Percentiles rank a stretch among this genome's conserved stretches.
Evolutionary conservation across 768 basidiomycete species (phyloP).

Genomic region (Trametes elegans): DNA sequence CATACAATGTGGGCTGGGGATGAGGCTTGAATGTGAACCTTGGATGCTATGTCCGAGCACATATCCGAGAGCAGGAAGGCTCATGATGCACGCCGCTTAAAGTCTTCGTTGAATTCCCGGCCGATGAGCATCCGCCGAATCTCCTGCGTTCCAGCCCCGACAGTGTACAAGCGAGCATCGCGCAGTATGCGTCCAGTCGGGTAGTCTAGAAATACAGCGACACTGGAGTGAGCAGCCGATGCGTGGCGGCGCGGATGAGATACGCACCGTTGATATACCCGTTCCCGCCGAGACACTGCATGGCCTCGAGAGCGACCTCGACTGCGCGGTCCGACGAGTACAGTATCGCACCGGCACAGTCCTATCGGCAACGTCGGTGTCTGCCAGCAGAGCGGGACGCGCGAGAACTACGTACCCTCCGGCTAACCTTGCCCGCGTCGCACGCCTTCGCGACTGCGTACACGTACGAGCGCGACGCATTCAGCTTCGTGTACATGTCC

Average conservation of each 20-base stretch:
- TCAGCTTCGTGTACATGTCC: constrained; percentile 94
- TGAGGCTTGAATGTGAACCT: background rate
- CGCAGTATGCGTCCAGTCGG: constrained; percentile 84
- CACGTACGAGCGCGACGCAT: constrained; percentile 85
- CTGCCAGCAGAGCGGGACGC: background rate
- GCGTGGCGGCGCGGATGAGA: too few relatives aligned
- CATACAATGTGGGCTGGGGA: background rate
- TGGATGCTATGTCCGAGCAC: background rate
- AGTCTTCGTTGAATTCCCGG: constrained; percentile 83
- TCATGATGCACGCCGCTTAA: constrained; percentile 30
- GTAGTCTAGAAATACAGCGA: constrained; percentile 58
- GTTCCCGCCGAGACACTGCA: constrained; percentile 94
- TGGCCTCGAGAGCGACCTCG: constrained; percentile 86
- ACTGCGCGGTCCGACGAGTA: constrained; percentile 92
- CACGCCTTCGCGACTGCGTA: constrained; percentile 92
- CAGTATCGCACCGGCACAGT: constrained; percentile 92
- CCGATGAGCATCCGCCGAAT: constrained; percentile 94
- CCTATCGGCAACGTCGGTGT: constrained; percentile 42
- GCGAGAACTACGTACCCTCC: constrained; percentile 51
- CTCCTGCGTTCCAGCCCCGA: constrained; percentile 97
- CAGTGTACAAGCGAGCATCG: constrained; percentile 86
- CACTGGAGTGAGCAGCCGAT: background rate
- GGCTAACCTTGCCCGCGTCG: constrained; percentile 74
- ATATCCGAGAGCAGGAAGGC: background rate
- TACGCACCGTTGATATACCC: constrained; percentile 88